These are phyloP conservation scores for Solanum clarkiae DNA, from an alignment of 257 asterid genomes.

Conservation along the genomic window DNA sequence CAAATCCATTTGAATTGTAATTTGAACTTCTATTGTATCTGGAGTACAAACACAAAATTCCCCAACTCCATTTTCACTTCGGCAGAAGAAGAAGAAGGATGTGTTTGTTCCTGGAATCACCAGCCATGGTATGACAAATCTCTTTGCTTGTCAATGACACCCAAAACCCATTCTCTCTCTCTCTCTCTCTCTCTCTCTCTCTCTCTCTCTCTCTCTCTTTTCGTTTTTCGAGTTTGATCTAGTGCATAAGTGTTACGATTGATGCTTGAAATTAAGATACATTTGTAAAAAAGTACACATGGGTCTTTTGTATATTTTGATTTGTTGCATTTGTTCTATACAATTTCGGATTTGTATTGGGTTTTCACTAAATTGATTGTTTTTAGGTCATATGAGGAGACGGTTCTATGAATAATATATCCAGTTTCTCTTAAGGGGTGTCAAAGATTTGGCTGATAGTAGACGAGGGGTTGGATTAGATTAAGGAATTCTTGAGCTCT, in stretches of 20 bases:
- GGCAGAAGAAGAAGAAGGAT: neutral
- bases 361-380: neutral
- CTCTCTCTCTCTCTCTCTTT: no score
- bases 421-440: neutral
- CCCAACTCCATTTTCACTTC: neutral
- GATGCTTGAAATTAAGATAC: neutral
- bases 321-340: neutral
- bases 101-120: neutral
- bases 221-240: neutral
- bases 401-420: neutral
- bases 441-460: neutral
- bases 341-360: neutral
- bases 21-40: neutral
- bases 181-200: no score
- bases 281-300: neutral
- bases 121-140: neutral
- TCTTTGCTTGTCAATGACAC: neutral
- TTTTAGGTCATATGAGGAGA: neutral
- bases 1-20: neutral
- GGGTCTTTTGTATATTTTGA: neutral
- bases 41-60: neutral
- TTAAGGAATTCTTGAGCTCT: neutral
- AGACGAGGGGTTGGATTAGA: neutral
- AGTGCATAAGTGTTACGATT: neutral
- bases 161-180: neutral